These are phyloP conservation scores for Neocallimastix lanati DNA, from an alignment of 192 early-diverging fungal genomes.

Conservation along the genomic window DNA sequence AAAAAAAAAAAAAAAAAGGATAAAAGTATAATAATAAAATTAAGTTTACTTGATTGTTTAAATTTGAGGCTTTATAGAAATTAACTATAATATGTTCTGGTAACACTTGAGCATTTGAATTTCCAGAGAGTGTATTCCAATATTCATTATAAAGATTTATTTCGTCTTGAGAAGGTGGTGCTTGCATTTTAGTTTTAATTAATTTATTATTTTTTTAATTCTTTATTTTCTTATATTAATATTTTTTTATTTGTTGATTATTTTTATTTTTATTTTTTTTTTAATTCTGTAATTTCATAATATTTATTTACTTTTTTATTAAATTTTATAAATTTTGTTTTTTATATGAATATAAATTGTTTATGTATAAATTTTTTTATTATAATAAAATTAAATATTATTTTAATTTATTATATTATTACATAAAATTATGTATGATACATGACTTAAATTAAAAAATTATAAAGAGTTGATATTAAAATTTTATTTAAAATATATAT, in stretches of 20 bases:
- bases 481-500: too few relatives aligned
- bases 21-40: too few relatives aligned
- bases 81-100: not conserved
- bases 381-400: too few relatives aligned
- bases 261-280: not conserved
- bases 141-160: not conserved
- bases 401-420: not conserved
- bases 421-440: not conserved
- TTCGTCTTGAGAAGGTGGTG: not conserved
- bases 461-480: too few relatives aligned
- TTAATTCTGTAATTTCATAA: too few relatives aligned
- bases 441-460: not conserved
- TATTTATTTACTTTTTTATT: too few relatives aligned
- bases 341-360: too few relatives aligned
- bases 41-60: not conserved
- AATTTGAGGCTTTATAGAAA: not conserved
- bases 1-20: too few relatives aligned
- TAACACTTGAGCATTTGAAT: not conserved
- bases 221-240: not conserved
- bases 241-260: not conserved
- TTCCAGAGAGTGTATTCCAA: not conserved
- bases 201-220: not conserved
- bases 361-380: too few relatives aligned
- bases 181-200: not conserved
- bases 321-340: too few relatives aligned